Conservation (phyloP, 768 basidiomycete species). For the Phanerochaete sordida region DNA sequence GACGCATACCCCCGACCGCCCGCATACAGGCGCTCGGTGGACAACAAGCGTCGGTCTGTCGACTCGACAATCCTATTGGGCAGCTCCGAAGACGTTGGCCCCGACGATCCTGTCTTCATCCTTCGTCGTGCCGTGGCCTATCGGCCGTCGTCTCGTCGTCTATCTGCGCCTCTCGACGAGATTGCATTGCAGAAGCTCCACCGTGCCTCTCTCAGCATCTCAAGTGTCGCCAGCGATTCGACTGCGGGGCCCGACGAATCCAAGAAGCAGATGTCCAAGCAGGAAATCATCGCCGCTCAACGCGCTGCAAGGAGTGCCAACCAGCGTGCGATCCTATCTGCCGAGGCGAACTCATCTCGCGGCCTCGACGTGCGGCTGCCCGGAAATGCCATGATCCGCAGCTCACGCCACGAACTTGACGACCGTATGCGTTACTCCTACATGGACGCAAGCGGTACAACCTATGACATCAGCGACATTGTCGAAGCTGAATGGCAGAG, state of each 20-base stretch:
- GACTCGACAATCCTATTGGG: constrained; percentile 78
- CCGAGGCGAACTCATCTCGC: constrained; percentile 78
- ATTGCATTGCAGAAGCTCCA: constrained; percentile 72
- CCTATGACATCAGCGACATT: constrained; percentile 90
- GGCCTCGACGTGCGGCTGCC: constrained; percentile 89
- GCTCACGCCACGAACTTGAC: constrained; percentile 66
- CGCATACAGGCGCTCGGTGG: constrained; percentile 53
- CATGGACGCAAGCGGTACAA: constrained; percentile 86
- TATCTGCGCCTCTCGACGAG: constrained; percentile 80
- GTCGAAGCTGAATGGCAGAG: constrained; percentile 85
- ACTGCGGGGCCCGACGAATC: constrained; percentile 29
- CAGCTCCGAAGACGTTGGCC: constrained; percentile 64
- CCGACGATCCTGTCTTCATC: constrained; percentile 87
- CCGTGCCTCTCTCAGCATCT: constrained; percentile 57
- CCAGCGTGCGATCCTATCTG: constrained; percentile 80
- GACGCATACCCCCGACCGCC: constrained; percentile 83
- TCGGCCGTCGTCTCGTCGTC: constrained; percentile 66
- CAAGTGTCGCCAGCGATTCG: constrained; percentile 53
- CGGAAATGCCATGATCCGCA: constrained; percentile 82
- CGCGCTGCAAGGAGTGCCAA: constrained; percentile 82
- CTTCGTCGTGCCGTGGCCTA: constrained; percentile 81
- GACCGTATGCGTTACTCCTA: constrained; percentile 91
- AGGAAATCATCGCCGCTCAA: constrained; percentile 93
- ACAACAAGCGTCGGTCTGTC: constrained; percentile 79
- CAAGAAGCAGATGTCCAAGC: constrained; percentile 51